Evolutionary conservation across 2,329 filamentous ascomycete species (phyloP).

Genomic region (Fusarium lyarnte): DNA sequence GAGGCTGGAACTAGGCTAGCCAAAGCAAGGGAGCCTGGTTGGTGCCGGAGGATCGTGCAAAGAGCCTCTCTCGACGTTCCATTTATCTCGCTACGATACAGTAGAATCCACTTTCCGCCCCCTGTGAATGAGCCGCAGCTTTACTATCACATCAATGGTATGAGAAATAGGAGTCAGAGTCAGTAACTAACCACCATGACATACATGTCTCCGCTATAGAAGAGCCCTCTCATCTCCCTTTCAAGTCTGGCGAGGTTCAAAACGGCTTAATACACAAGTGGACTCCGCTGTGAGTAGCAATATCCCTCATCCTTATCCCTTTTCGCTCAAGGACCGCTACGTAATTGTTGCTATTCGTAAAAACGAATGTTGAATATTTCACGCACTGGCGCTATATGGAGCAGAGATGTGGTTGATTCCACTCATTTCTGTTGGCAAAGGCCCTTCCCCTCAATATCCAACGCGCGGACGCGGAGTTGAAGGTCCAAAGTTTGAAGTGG

Average conservation of each 20-base stretch:
- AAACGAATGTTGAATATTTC: conserved; percentile 7
- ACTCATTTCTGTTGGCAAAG: neutral
- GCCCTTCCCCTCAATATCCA: neutral
- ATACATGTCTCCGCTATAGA: conserved; percentile 19
- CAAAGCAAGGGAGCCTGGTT: conserved; percentile 9
- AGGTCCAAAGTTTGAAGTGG: conserved; percentile 1
- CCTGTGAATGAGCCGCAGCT: conserved; percentile 24
- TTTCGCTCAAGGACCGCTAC: conserved; percentile 29
- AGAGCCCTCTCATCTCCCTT: conserved; percentile 14
- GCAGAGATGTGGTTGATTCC: neutral
- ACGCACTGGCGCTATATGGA: conserved; percentile 7
- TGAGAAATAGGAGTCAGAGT: neutral
- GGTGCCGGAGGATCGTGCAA: conserved; percentile 23
- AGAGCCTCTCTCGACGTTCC: conserved; percentile 27
- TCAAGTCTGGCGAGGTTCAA: neutral
- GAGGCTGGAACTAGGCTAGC: neutral
- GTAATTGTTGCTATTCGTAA: conserved; percentile 32
- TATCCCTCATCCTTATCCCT: conserved; percentile 34
- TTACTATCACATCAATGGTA: conserved; percentile 12
- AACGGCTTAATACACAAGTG: neutral
- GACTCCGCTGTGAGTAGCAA: conserved; percentile 11
- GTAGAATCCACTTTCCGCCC: conserved; percentile 30
- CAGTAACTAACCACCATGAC: conserved; percentile 21
- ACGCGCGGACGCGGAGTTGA: conserved; percentile 1
- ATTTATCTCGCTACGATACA: conserved; percentile 9